Evolutionary conservation across 177 flowering plant species (phyloP).

Genomic region (Vitis hybrid): DNA sequence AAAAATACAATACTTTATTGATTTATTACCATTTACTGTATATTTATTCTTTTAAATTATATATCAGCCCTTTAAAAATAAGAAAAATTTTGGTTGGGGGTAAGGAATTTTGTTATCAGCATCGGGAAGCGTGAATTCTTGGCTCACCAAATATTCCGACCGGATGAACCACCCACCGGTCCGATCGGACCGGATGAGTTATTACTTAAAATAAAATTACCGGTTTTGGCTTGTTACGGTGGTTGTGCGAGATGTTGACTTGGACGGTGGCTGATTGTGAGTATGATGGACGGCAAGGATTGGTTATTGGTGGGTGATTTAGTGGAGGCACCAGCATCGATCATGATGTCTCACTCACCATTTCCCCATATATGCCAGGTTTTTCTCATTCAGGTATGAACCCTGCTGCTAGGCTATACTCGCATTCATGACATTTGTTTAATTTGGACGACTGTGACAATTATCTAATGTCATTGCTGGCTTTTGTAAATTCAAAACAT

Average conservation of each 20-base stretch:
- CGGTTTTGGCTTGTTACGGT: background rate
- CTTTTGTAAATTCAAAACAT: too few relatives aligned
- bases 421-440: too few relatives aligned
- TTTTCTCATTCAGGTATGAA: too few relatives aligned
- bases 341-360: constrained; percentile 18
- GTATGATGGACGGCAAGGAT: constrained; percentile 21
- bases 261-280: constrained; percentile 10
- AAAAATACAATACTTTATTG: background rate
- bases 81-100: constrained; percentile 13
- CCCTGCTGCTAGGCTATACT: too few relatives aligned
- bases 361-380: background rate
- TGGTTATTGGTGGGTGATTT: background rate
- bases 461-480: too few relatives aligned
- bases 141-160: constrained; percentile 28
- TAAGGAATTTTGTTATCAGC: constrained; percentile 23
- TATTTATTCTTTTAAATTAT: too few relatives aligned
- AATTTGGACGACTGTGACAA: too few relatives aligned
- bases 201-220: background rate
- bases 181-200: too few relatives aligned
- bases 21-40: too few relatives aligned
- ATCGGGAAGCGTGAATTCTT: constrained; percentile 35
- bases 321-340: background rate
- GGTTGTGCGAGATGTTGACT: constrained; percentile 2
- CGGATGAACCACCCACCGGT: constrained; percentile 2
- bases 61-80: background rate